Percentiles rank a stretch among this genome's conserved stretches.
Conservation (phyloP, 371 early-diverging fungal genomes). For the Lichtheimia ramosa region DNA sequence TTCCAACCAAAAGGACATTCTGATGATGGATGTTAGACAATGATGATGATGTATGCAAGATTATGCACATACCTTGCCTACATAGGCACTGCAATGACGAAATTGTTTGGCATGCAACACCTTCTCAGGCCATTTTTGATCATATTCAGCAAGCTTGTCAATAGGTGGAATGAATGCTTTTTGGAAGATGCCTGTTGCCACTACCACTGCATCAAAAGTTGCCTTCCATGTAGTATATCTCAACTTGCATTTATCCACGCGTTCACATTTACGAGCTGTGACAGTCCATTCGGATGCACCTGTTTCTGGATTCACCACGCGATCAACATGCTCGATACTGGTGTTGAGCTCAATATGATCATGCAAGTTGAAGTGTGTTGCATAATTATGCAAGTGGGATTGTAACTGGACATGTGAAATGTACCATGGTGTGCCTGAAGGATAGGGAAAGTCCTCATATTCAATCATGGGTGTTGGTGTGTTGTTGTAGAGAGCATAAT, state of each 20-base stretch:
- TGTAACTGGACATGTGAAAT: constrained; percentile 26
- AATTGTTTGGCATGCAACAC: constrained; percentile 37
- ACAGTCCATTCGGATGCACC: constrained; percentile 6
- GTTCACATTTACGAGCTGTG: constrained; percentile 4
- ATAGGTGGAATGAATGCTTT: constrained; percentile 36
- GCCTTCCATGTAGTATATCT: constrained; percentile 23
- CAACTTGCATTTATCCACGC: constrained; percentile 15
- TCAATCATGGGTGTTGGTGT: constrained; percentile 19
- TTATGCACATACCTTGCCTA: constrained; percentile 28
- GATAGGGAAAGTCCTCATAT: constrained; percentile 19
- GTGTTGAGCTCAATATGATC: constrained; percentile 30
- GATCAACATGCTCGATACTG: constrained; percentile 22
- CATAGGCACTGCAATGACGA: constrained; percentile 29
- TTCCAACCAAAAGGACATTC: constrained; percentile 42
- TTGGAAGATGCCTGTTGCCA: constrained; percentile 35
- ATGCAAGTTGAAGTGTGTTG: constrained; percentile 20
- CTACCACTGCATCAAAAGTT: constrained; percentile 39
- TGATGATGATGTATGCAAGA: background rate
- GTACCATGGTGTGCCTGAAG: constrained; percentile 28
- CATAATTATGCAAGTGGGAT: constrained; percentile 30
- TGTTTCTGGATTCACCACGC: constrained; percentile 8
- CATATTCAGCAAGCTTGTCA: constrained; percentile 23
- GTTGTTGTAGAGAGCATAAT: constrained; percentile 16
- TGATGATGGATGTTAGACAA: constrained; percentile 4
- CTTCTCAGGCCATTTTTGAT: constrained; percentile 26